Base-by-base conservation (phyloP, 306 rosid genomes). In the Trifolium fragiferum region DNA sequence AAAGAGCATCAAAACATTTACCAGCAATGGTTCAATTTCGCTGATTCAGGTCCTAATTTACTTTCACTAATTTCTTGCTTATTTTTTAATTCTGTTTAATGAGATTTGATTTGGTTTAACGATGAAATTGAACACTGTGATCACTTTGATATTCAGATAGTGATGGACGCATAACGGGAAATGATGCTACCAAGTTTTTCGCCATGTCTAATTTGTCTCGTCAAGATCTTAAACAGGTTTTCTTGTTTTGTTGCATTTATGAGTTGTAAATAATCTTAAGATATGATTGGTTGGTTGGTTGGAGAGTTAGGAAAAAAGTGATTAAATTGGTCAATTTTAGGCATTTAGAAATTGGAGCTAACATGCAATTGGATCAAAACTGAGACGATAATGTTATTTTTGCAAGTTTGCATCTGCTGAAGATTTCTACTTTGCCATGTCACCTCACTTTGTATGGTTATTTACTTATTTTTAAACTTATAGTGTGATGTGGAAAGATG, bases 161-260 rank as follows among this genome's bases (percentile, higher is more conserved):
- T 13, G 99, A 95, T 88, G 98, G 99, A 27, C 99, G 99, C 77
- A 70, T 95, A 70, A 87, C 93, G 3, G 99, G 99, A 12, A 85
- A 44, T 30, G 99, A 95, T 75, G 99, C 98, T 19, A 82, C 85
- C 9, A 90, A 80, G 80, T 90, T 95, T 87, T 95, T 95, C 81
- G 65, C 92, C 44, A 75, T 89, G 89, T 90, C 98, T 30, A 85
- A 76, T 64, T 80, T 95, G 88, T 80, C 97, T 46, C 89, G 98
- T 14, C 87, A 85, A 61, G 90, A 92, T 83, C 99, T 95, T 81
- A 95, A 90, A 81, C 97, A 92, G 98, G 99, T 95, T 77, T n/a
- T 43, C 5, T 72, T 2, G 32, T 66, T 63, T 35, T 18, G 15
- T 35, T 32, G 6, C 44, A 15, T 63, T 2, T 37, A 38, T 64